A percentile compares a stretch with the other conserved stretches of the same genome.
Evolutionary conservation across 345 rosid genomes (phyloP).

Genomic region (Murraya paniculata): DNA sequence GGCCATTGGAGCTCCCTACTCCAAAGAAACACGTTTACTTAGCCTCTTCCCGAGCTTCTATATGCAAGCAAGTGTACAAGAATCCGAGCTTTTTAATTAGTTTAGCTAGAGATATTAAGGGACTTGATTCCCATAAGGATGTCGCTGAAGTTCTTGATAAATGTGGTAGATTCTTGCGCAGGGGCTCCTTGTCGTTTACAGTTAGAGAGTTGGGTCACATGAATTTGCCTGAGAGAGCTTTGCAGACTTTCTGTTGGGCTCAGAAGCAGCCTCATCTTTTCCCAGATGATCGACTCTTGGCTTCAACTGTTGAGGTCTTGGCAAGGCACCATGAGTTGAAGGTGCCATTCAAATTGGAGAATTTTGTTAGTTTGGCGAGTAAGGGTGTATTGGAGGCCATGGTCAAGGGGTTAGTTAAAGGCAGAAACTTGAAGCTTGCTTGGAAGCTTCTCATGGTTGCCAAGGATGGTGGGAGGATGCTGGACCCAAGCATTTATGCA

Average conservation of each 20-base stretch:
- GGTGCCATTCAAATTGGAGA: slow-evolving; percentile 49
- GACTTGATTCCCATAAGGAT: slow-evolving; percentile 40
- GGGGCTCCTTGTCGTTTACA: slow-evolving; percentile 69
- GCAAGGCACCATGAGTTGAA: slow-evolving; percentile 61
- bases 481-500: slow-evolving; percentile 64
- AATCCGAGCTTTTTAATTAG: slow-evolving; percentile 59
- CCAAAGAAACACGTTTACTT: slow-evolving; percentile 41
- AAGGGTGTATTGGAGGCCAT: slow-evolving; percentile 78
- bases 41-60: slow-evolving; percentile 36
- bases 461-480: slow-evolving; percentile 47
- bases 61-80: slow-evolving; percentile 44
- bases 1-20: slow-evolving; percentile 66
- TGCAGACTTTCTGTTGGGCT: slow-evolving; percentile 85
- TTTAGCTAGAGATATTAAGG: slow-evolving; percentile 66
- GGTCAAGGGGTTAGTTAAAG: slow-evolving; percentile 67
- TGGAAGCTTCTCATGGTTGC: slow-evolving; percentile 61
- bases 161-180: slow-evolving; percentile 57
- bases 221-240: slow-evolving; percentile 73
- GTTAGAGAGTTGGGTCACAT: slow-evolving; percentile 80
- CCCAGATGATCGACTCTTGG: slow-evolving; percentile 68
- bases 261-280: slow-evolving; percentile 58
- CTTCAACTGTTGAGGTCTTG: slow-evolving; percentile 68
- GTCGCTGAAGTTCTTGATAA: slow-evolving; percentile 57
- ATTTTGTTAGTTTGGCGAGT: slow-evolving; percentile 48
- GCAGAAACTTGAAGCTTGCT: slow-evolving; percentile 64